Evolutionary conservation across 225 moss, liverwort and hornwort species (phyloP).

Genomic region (Straminergon stramineum): DNA sequence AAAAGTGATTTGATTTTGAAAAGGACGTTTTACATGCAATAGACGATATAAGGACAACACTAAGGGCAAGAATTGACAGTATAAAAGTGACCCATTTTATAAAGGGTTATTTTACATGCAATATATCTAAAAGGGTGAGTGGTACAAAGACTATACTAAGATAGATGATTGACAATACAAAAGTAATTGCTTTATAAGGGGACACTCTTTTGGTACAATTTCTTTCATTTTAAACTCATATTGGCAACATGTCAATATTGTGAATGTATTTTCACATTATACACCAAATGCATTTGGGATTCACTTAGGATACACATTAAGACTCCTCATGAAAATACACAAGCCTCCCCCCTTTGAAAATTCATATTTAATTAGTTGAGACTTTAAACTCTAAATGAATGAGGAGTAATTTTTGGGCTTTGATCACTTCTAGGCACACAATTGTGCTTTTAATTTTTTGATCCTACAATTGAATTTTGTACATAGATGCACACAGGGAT

Average conservation of each 20-base stretch:
- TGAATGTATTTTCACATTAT: not conserved
- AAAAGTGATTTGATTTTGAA: not conserved
- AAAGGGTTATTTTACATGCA: no score
- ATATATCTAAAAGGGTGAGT: not conserved
- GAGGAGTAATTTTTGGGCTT: not conserved
- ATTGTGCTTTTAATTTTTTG: not conserved
- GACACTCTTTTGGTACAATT: not conserved
- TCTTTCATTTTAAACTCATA: not conserved
- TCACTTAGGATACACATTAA: no score
- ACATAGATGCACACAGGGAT: accelerated
- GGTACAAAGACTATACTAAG: accelerated
- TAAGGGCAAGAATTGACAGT: accelerated
- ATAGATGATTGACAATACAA: accelerated
- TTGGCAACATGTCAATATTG: not conserved
- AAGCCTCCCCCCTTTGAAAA: accelerated
- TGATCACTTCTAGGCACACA: accelerated
- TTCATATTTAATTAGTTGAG: not conserved
- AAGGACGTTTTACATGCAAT: not conserved
- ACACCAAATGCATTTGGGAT: not conserved
- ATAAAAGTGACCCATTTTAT: not conserved
- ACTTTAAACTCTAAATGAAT: not conserved
- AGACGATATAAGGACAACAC: not conserved
- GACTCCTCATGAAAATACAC: accelerated
- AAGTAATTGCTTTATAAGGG: not conserved
- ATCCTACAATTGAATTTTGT: not conserved